Evolutionary conservation across 306 rosid genomes (phyloP).

Genomic region (Echinosophora koreensis): DNA sequence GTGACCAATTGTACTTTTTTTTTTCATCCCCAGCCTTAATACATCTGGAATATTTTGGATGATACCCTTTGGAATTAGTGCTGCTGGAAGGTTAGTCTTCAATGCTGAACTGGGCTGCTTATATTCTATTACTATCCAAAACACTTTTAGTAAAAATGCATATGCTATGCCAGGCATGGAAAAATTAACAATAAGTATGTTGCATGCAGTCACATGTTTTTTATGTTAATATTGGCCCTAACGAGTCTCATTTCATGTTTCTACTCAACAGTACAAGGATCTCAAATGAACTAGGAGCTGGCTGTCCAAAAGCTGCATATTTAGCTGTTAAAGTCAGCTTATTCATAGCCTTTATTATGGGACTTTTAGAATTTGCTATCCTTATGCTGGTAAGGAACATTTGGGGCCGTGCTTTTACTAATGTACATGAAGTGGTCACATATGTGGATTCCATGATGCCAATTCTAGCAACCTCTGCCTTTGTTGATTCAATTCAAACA

Average conservation of each 20-base stretch:
- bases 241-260: slow-evolving; percentile 13
- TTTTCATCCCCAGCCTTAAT: slow-evolving; percentile 55
- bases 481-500: slow-evolving; percentile 56
- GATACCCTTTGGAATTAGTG: slow-evolving; percentile 74
- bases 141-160: background rate
- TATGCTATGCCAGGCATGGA: background rate
- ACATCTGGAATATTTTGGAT: slow-evolving; percentile 68
- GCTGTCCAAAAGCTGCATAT: slow-evolving; percentile 63
- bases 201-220: background rate
- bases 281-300: slow-evolving; percentile 85
- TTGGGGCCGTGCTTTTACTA: slow-evolving; percentile 79
- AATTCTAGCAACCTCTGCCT: slow-evolving; percentile 40
- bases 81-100: slow-evolving; percentile 75
- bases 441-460: slow-evolving; percentile 70
- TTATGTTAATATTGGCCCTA: background rate
- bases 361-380: slow-evolving; percentile 50
- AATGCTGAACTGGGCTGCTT: background rate
- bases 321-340: slow-evolving; percentile 68
- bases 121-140: background rate
- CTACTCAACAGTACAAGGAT: slow-evolving; percentile 66
- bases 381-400: slow-evolving; percentile 60
- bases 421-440: slow-evolving; percentile 63
- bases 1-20: slow-evolving; percentile 28
- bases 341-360: slow-evolving; percentile 53
- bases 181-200: background rate